Evolutionary conservation across 129 eudicot species (phyloP).

Genomic region (Ambrosia artemisiifolia): DNA sequence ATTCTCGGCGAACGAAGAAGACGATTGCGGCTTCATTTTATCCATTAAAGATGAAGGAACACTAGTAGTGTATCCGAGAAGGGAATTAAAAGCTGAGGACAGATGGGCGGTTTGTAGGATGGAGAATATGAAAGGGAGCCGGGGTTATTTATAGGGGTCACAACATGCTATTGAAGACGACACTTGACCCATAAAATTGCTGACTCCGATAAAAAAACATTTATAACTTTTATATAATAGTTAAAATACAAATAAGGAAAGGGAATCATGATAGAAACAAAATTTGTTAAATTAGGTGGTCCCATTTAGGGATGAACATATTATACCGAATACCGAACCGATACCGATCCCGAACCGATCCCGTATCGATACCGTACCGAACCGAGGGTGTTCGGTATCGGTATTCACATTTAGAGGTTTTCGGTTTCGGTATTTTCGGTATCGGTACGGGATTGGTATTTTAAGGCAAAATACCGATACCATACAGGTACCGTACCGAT

Average conservation of each 20-base stretch:
- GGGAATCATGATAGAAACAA: background rate
- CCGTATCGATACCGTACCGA: too few species aligned
- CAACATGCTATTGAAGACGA: constrained; percentile 19
- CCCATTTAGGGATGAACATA: too few species aligned
- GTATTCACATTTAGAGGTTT: too few species aligned
- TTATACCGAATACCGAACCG: too few species aligned
- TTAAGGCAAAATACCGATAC: too few species aligned
- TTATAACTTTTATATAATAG: background rate
- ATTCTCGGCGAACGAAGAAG: constrained; percentile 54
- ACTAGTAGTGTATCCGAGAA: background rate
- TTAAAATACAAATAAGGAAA: background rate
- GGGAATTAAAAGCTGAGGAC: background rate
- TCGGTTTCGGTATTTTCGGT: too few species aligned
- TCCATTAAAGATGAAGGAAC: constrained; percentile 40
- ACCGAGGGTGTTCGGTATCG: too few species aligned
- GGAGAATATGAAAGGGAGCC: constrained; percentile 30
- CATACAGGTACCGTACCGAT: too few species aligned
- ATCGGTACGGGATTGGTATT: too few species aligned
- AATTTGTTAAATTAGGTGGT: background rate
- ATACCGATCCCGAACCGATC: too few species aligned
- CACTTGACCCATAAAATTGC: constrained; percentile 23
- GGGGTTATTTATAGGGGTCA: constrained; percentile 35
- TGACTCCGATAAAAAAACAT: background rate
- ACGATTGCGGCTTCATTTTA: constrained; percentile 42
- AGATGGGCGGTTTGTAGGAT: constrained; percentile 18